These are phyloP conservation scores for Pichia scutulata DNA, from an alignment of 805 yeast species.

Conservation along the genomic window DNA sequence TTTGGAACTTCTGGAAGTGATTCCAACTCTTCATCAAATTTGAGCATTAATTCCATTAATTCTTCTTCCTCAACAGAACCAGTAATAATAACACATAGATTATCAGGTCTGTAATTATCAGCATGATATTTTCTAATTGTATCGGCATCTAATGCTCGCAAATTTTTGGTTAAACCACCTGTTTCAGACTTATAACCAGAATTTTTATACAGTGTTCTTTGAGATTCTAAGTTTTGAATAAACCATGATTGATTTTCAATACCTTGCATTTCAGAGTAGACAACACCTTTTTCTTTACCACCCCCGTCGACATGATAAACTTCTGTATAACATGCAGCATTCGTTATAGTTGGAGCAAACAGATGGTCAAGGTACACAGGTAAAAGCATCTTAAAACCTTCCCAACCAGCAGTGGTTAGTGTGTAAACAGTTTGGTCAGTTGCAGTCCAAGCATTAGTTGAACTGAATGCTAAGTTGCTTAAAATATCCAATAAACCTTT, in stretches of 20 bases:
- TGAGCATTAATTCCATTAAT: constrained; percentile 48
- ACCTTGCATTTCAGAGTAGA: constrained; percentile 95
- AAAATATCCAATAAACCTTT: constrained; percentile 85
- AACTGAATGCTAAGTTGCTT: constrained; percentile 76
- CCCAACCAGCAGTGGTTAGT: constrained; percentile 90
- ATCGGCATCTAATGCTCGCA: constrained; percentile 64
- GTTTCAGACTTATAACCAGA: constrained; percentile 92
- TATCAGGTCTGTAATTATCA: constrained; percentile 69
- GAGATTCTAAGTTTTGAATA: constrained; percentile 50
- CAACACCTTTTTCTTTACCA: constrained; percentile 92
- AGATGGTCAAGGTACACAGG: constrained; percentile 91
- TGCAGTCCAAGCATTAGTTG: constrained; percentile 95
- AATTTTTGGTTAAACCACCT: constrained; percentile 78
- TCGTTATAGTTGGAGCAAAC: constrained; percentile 76
- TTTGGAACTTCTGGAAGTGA: constrained; percentile 30
- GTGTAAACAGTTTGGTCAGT: constrained; percentile 95
- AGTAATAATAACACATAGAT: constrained; percentile 73
- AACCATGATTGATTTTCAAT: constrained; percentile 75
- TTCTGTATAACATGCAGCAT: constrained; percentile 87
- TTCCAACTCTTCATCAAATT: constrained; percentile 55
- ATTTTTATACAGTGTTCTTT: constrained; percentile 45
- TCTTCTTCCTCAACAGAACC: constrained; percentile 80
- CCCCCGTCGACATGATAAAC: constrained; percentile 91
- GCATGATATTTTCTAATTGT: constrained; percentile 73
- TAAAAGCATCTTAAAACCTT: constrained; percentile 73